Percentiles rank a stretch among this genome's conserved stretches.
Evolutionary conservation across 2,329 filamentous ascomycete genomes (phyloP).

Genomic region (Aspergillus persii): DNA sequence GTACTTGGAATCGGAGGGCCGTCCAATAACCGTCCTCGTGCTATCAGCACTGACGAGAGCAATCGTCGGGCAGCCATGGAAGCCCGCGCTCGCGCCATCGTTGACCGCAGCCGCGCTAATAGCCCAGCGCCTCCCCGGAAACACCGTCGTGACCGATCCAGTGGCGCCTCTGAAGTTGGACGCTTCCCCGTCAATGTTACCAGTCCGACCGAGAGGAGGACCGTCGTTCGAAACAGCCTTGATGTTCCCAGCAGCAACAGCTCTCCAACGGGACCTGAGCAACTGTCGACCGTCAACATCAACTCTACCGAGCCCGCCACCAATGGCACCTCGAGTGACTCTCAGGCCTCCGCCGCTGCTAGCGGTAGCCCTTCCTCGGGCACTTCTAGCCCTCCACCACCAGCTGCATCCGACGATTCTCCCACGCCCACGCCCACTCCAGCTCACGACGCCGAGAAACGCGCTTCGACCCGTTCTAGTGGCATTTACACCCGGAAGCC

Average conservation of each 20-base stretch:
- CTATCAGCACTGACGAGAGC: conserved; percentile 92
- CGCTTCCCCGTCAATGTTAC: conserved; percentile 79
- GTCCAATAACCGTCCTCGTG: conserved; percentile 67
- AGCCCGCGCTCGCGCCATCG: conserved; percentile 79
- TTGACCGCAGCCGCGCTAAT: conserved; percentile 67
- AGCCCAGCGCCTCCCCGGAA: conserved; percentile 58
- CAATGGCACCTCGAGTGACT: conserved; percentile 45
- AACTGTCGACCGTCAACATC: conserved; percentile 26
- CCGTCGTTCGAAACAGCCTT: conserved; percentile 65
- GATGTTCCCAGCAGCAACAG: conserved; percentile 71
- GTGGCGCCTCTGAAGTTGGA: conserved; percentile 67
- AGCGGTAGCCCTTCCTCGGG: conserved; percentile 26
- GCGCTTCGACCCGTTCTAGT: conserved; percentile 60
- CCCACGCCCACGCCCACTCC: conserved; percentile 34
- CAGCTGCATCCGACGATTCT: conserved; percentile 32
- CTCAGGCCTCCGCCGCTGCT: conserved; percentile 21
- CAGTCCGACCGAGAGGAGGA: conserved; percentile 51
- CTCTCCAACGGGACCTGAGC: conserved; percentile 39
- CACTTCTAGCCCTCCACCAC: conserved; percentile 30
- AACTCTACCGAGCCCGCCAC: conserved; percentile 30
- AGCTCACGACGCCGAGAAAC: conserved; percentile 54
- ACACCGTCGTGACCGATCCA: conserved; percentile 79
- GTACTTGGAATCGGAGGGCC: conserved; percentile 44
- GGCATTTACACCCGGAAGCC: conserved; percentile 50
- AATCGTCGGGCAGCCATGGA: conserved; percentile 93